A percentile compares a stretch with the other conserved stretches of the same genome.
phyloP scores from a whole-genome alignment of 1,284 basidiomycete genomes.

The Leccinum fallax region DNA sequence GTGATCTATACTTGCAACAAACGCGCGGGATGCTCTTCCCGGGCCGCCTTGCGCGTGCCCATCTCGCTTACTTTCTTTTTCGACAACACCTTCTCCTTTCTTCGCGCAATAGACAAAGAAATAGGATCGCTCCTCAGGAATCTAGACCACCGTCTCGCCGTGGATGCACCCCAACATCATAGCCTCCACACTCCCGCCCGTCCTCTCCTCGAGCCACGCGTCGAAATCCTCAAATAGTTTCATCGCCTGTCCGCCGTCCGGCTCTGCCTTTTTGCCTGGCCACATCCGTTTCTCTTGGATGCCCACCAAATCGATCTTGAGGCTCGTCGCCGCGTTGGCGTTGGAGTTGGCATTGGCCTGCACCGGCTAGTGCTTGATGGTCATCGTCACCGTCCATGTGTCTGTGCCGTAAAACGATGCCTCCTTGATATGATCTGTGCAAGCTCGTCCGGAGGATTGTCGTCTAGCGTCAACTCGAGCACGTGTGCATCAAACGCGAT shows the following conservation, averaged over 20 bases:
- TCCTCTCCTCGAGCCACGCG: slow-evolving; percentile 62
- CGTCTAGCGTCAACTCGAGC: slow-evolving; percentile 81
- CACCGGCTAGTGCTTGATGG: slow-evolving; percentile 54
- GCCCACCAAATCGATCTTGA: slow-evolving; percentile 68
- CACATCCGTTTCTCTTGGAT: slow-evolving; percentile 78
- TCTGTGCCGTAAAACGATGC: slow-evolving; percentile 81
- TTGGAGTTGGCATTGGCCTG: background rate
- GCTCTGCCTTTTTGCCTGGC: slow-evolving; percentile 67
- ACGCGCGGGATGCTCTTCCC: background rate
- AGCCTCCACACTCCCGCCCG: slow-evolving; percentile 62
- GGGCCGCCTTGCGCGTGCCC: background rate
- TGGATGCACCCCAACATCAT: slow-evolving; percentile 69
- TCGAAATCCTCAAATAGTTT: slow-evolving; percentile 67
- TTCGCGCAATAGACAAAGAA: background rate
- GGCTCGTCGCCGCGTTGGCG: slow-evolving; percentile 6
- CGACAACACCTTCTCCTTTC: background rate
- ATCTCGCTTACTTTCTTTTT: background rate
- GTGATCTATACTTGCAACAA: background rate
- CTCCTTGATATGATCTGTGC: slow-evolving; percentile 90
- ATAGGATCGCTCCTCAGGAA: background rate
- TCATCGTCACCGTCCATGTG: slow-evolving; percentile 72
- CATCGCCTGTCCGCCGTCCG: slow-evolving; percentile 61
- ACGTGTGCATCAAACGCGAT: slow-evolving; percentile 95
- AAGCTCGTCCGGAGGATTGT: slow-evolving; percentile 70
- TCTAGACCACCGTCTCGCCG: slow-evolving; percentile 48